Conservation (phyloP, 352 stramenopile genomes). For the Pythium guiyangense region DNA sequence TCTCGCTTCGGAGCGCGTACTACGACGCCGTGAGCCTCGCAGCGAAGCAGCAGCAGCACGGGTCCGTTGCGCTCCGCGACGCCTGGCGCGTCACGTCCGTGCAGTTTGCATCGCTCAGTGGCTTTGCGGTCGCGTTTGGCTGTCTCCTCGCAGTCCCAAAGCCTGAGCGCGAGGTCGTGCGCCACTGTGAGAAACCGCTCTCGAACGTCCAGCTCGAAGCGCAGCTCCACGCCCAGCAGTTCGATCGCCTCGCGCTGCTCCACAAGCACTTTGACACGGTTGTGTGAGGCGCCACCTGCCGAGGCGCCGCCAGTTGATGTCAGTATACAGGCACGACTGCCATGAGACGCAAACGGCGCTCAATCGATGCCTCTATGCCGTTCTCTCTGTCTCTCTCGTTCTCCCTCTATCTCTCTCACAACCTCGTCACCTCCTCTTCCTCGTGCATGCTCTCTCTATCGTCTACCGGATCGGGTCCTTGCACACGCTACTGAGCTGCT, state of each 20-base stretch:
- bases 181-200: constrained; percentile 1
- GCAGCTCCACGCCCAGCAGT: constrained; percentile 33
- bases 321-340: not conserved
- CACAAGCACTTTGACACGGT: constrained; percentile 34
- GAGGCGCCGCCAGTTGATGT: too few relatives aligned
- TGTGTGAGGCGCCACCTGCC: constrained; percentile 24
- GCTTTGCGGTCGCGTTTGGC: constrained; percentile 37
- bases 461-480: not conserved
- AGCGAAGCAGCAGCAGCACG: constrained; percentile 29
- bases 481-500: constrained; percentile 19
- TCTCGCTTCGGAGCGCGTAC: constrained; percentile 28
- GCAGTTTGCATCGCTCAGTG: constrained; percentile 35
- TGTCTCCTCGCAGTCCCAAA: constrained; percentile 24
- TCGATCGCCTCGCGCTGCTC: constrained; percentile 25
- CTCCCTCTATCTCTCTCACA: not conserved
- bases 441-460: constrained; percentile 1
- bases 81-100: constrained; percentile 29
- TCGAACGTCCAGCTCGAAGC: constrained; percentile 33
- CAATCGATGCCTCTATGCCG: too few relatives aligned
- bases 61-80: constrained; percentile 23
- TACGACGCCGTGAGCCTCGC: constrained; percentile 32
- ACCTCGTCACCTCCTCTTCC: too few relatives aligned
- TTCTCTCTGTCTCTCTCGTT: too few relatives aligned
- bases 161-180: constrained; percentile 12
- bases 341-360: too few relatives aligned